These are phyloP conservation scores for Anastatica hierochuntica DNA, from an alignment of 345 rosid species.

Conservation along the genomic window DNA sequence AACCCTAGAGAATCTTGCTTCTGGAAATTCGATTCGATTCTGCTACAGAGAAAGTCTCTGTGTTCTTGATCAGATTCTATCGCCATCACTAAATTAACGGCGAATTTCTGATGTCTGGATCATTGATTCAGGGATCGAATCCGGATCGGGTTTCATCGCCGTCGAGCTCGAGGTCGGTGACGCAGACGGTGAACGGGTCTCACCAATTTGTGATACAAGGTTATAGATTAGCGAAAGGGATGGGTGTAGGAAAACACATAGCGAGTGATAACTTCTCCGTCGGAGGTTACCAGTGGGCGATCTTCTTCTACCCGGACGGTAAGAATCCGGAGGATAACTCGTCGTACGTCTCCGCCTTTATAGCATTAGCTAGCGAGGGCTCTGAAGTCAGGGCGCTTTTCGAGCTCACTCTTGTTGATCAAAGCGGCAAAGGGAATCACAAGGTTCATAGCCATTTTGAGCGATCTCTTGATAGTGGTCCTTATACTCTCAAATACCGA, in stretches of 20 bases:
- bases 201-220: constrained; percentile 72
- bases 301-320: constrained; percentile 93
- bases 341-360: constrained; percentile 71
- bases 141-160: constrained; percentile 25
- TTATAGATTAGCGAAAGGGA: constrained; percentile 73
- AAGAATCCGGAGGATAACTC: constrained; percentile 71
- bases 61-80: background rate
- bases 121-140: constrained; percentile 11
- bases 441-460: constrained; percentile 92
- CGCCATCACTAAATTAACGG: background rate
- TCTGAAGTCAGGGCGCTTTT: constrained; percentile 89
- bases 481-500: constrained; percentile 65
- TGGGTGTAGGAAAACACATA: constrained; percentile 82
- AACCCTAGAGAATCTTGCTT: constrained; percentile 24
- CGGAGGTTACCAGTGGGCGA: constrained; percentile 93
- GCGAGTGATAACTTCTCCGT: constrained; percentile 75
- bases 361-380: constrained; percentile 86
- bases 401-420: constrained; percentile 78
- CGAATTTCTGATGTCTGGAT: constrained; percentile 20
- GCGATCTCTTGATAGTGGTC: constrained; percentile 77
- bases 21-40: background rate
- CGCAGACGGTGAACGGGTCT: constrained; percentile 82
- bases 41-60: background rate
- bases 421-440: constrained; percentile 81
- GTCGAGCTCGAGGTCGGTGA: constrained; percentile 51